Percentiles rank a stretch among this genome's conserved stretches.
These are phyloP conservation scores for Przewalskia tangutica DNA, from an alignment of 257 asterid species.

Conservation along the genomic window DNA sequence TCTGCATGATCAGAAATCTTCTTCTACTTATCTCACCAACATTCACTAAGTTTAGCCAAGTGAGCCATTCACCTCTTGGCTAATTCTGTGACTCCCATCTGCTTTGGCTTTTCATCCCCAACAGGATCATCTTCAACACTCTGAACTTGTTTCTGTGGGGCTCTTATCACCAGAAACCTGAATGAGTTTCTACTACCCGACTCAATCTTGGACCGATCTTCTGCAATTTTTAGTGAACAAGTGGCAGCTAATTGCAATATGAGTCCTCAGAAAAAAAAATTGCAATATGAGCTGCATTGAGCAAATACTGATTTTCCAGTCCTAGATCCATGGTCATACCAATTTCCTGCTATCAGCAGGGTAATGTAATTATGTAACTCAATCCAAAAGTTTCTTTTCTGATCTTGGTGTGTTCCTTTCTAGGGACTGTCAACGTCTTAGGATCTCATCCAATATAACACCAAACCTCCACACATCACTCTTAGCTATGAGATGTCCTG, in stretches of 20 bases:
- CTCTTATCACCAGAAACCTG: constrained; percentile 22
- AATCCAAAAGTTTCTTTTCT: constrained; percentile 59
- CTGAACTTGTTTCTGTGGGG: constrained; percentile 17
- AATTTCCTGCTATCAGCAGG: constrained; percentile 45
- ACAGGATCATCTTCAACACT: constrained; percentile 20
- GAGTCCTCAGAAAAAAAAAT: neutral
- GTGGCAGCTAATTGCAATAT: constrained; percentile 34
- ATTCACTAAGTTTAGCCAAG: constrained; percentile 52
- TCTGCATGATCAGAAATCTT: constrained; percentile 58
- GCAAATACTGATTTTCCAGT: constrained; percentile 44
- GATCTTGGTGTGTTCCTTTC: constrained; percentile 54
- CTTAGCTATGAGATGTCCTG: constrained; percentile 81
- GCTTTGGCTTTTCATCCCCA: constrained; percentile 17
- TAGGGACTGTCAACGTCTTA: constrained; percentile 61
- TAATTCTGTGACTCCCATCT: constrained; percentile 38
- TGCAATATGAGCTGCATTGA: constrained; percentile 47
- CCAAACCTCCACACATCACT: constrained; percentile 96
- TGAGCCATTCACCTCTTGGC: constrained; percentile 61
- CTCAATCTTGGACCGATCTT: constrained; percentile 73
- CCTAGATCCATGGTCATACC: constrained; percentile 55
- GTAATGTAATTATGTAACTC: constrained; percentile 36
- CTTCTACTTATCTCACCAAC: constrained; percentile 46
- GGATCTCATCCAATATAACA: constrained; percentile 56
- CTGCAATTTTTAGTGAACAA: constrained; percentile 50
- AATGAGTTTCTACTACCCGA: constrained; percentile 44